Percentiles rank a stretch among this genome's conserved stretches.
Evolutionary conservation across 805 yeast species (phyloP).

Genomic region (Henningerozyma blattae): DNA sequence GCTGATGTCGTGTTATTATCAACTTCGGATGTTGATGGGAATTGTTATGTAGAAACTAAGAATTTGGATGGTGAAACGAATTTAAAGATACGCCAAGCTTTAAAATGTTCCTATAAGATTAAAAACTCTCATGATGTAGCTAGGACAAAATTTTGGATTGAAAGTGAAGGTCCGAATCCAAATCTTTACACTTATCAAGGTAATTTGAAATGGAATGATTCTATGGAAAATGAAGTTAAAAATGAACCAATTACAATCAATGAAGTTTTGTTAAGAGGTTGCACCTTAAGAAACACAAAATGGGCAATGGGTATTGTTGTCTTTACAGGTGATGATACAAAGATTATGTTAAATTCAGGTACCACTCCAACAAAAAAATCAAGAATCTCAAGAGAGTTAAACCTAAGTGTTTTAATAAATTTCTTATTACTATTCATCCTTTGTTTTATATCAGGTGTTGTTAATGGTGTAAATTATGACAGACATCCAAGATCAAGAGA

Average conservation of each 20-base stretch:
- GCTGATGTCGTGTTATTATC: slow-evolving; percentile 59
- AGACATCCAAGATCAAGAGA: slow-evolving; percentile 37
- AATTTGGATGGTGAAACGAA: slow-evolving; percentile 77
- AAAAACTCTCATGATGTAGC: slow-evolving; percentile 37
- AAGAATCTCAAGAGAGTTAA: slow-evolving; percentile 60
- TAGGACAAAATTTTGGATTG: slow-evolving; percentile 48
- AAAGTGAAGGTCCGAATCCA: slow-evolving; percentile 79
- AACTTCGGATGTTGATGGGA: slow-evolving; percentile 56
- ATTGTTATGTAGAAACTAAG: slow-evolving; percentile 70
- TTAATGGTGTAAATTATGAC: slow-evolving; percentile 57
- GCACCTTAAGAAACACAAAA: slow-evolving; percentile 66
- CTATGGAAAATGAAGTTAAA: slow-evolving; percentile 8
- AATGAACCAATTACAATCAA: slow-evolving; percentile 62
- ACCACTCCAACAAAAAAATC: slow-evolving; percentile 72
- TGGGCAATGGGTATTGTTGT: slow-evolving; percentile 73
- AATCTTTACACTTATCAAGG: slow-evolving; percentile 71
- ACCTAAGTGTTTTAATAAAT: slow-evolving; percentile 56
- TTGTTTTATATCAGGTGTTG: slow-evolving; percentile 59
- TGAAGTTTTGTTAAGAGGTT: slow-evolving; percentile 63
- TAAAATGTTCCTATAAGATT: slow-evolving; percentile 46
- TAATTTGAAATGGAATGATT: slow-evolving; percentile 41
- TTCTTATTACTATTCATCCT: slow-evolving; percentile 50
- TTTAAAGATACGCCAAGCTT: slow-evolving; percentile 61
- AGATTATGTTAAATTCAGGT: slow-evolving; percentile 74
- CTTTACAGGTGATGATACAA: slow-evolving; percentile 72